Evolutionary conservation across 2,329 filamentous ascomycete genomes (phyloP).

Genomic region (Ceratocystis ficicola): DNA sequence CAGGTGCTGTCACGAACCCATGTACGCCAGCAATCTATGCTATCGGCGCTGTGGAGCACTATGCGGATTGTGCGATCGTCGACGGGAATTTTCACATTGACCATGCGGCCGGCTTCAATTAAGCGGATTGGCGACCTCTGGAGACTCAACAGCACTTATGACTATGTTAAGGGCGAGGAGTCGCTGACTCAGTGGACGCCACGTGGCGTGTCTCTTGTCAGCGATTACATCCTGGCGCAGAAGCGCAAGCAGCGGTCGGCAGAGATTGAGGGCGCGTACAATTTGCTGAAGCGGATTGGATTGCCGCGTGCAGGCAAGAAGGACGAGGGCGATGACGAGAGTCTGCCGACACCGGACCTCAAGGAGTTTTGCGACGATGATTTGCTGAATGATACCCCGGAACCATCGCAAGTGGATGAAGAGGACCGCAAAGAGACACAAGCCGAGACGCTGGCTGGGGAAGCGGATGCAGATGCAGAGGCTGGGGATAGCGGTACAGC

Average conservation of each 20-base stretch:
- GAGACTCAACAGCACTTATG: slow-evolving; percentile 88
- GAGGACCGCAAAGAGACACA: slow-evolving; percentile 25
- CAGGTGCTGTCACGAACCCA: slow-evolving; percentile 78
- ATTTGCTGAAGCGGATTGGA: slow-evolving; percentile 49
- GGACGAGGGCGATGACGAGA: slow-evolving; percentile 26
- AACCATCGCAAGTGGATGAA: slow-evolving; percentile 37
- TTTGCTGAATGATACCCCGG: slow-evolving; percentile 45
- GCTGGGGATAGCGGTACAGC: not conserved
- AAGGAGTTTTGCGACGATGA: slow-evolving; percentile 36
- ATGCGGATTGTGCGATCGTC: slow-evolving; percentile 78
- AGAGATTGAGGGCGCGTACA: slow-evolving; percentile 67
- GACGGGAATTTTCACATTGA: slow-evolving; percentile 73
- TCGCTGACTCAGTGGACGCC: slow-evolving; percentile 73
- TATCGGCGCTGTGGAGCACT: slow-evolving; percentile 75
- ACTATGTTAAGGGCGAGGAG: slow-evolving; percentile 95
- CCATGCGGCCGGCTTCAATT: slow-evolving; percentile 75
- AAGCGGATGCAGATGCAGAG: slow-evolving; percentile 22
- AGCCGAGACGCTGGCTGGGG: slow-evolving; percentile 25
- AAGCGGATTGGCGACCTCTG: slow-evolving; percentile 88
- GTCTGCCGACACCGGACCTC: slow-evolving; percentile 26
- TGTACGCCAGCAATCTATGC: slow-evolving; percentile 74
- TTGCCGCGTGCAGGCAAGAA: slow-evolving; percentile 21
- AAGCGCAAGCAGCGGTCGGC: slow-evolving; percentile 62
- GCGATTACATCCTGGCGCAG: slow-evolving; percentile 66
- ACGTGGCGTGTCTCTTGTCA: slow-evolving; percentile 78